These are phyloP conservation scores for Agaricales sp. DNA, from an alignment of 1,284 basidiomycete genomes.

Conservation along the genomic window DNA sequence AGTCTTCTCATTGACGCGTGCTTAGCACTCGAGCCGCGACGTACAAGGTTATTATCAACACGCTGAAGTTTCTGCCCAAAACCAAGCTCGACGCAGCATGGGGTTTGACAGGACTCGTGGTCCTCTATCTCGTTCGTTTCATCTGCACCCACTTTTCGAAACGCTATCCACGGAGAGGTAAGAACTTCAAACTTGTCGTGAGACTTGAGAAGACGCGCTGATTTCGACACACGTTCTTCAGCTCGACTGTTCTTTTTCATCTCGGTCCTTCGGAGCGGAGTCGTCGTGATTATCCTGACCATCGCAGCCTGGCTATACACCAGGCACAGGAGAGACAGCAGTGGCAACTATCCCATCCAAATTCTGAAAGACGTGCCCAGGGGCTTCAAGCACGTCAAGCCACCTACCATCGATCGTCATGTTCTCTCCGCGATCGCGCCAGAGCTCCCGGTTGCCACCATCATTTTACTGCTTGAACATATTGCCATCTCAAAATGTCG, in stretches of 20 bases:
- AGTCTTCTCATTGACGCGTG: neutral
- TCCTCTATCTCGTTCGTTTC: constrained; percentile 71
- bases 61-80: constrained; percentile 70
- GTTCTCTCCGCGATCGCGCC: constrained; percentile 66
- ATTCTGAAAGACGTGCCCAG: constrained; percentile 79
- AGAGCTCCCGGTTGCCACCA: constrained; percentile 86
- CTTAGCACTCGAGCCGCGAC: constrained; percentile 74
- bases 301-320: constrained; percentile 80
- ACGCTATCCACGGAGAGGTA: constrained; percentile 61
- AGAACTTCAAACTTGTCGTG: constrained; percentile 12
- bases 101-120: constrained; percentile 69
- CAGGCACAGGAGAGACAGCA: constrained; percentile 43
- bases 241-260: constrained; percentile 86
- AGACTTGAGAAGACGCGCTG: neutral
- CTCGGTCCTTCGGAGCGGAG: constrained; percentile 76
- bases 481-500: constrained; percentile 90
- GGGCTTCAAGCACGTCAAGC: constrained; percentile 72
- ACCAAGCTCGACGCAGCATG: constrained; percentile 83
- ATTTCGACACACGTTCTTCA: constrained; percentile 13
- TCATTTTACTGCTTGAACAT: constrained; percentile 93
- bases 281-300: constrained; percentile 80
- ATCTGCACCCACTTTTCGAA: constrained; percentile 46
- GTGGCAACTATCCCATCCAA: constrained; percentile 75
- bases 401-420: constrained; percentile 52
- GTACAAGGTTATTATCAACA: constrained; percentile 87